Conservation (phyloP, 768 basidiomycete genomes). For the Rhodosporidiobolus odoratus region DNA sequence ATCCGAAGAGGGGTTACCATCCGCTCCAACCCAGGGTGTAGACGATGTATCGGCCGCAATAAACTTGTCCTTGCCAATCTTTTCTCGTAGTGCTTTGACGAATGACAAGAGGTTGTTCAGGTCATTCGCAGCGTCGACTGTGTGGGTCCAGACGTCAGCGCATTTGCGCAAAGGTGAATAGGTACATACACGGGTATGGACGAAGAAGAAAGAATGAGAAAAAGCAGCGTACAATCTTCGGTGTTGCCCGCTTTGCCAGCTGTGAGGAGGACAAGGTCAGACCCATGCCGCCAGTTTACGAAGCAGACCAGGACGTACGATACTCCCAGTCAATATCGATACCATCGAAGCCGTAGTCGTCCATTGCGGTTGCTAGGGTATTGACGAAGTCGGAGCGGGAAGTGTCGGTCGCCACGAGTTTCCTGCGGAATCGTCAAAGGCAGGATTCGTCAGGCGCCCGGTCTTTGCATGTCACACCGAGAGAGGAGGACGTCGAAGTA, state of each 20-base stretch:
- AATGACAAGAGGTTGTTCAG: conserved; percentile 14
- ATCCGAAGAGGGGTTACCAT: conserved; percentile 4
- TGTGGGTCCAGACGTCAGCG: background rate
- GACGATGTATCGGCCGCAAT: conserved; percentile 10
- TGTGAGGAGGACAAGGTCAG: no score
- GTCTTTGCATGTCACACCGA: background rate
- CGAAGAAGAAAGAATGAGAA: no score
- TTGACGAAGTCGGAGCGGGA: background rate
- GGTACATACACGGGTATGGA: no score
- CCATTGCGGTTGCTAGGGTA: background rate
- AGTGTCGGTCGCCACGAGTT: conserved; percentile 9
- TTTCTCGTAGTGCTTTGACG: conserved; percentile 6
- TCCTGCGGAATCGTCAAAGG: background rate
- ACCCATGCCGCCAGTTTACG: no score
- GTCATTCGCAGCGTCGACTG: conserved; percentile 20
- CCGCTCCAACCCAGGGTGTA: background rate
- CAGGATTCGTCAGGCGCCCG: background rate
- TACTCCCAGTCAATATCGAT: conserved; percentile 20
- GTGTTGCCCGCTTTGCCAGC: conserved; percentile 5
- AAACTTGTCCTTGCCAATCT: conserved; percentile 24
- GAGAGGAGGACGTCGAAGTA: background rate
- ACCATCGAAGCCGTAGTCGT: conserved; percentile 13
- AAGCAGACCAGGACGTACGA: no score
- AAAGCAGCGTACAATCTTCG: background rate
- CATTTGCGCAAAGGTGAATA: no score